Evolutionary conservation across 1,284 basidiomycete genomes (phyloP), one percentile per base, ranked within the genome.

Genomic region (Athelia sp.): DNA sequence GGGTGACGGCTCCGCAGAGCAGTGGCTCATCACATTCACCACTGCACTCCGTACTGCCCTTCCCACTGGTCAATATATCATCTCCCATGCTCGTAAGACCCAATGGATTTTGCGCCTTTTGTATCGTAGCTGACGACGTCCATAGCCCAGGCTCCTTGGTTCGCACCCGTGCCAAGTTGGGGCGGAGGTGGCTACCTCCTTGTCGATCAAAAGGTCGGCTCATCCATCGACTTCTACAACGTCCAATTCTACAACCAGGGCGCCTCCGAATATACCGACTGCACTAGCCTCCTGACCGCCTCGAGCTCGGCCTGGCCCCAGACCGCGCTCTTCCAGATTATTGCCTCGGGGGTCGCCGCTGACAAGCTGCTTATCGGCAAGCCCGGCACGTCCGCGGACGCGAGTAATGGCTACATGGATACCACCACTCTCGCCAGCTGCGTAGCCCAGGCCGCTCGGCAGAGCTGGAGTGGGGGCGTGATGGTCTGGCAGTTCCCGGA

Each of bases 401-500:
- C 56, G 3, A 52, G 18, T 11, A 54, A 54, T 40, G 61, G 61
- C 3, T 58, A 47, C 42, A 54, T 63, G 3, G 56, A 54, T 14
- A 46, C 60, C 1, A 29, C 15, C 9, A 56, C 51, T 14, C 54
- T 63, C 18, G 58, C 58, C 9, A 29, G 46, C 11, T 63, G 61
- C 43, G 36, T 63, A 4, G 9, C 21, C 24, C 47, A 57, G 45
- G 59, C 55, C 1, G 54, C 52, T 35, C 32, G 26, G 15, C 52
- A 57, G 50, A 54, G 56, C 14, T 63, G 60, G 59, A 55, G 15
- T 6, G 36, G 61, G 14, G 74, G 74, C 34, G 68, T 60, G 17
- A 65, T 72, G 62, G 54, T 56, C 4, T 65, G 64, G 64, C 57
- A 55, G 51, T 52, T 35, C 43, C 47, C 50, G 10, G 50, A 53